These are phyloP conservation scores for Colletotrichum ledebouriae DNA, from an alignment of 2,329 filamentous ascomycete genomes.

Conservation along the genomic window DNA sequence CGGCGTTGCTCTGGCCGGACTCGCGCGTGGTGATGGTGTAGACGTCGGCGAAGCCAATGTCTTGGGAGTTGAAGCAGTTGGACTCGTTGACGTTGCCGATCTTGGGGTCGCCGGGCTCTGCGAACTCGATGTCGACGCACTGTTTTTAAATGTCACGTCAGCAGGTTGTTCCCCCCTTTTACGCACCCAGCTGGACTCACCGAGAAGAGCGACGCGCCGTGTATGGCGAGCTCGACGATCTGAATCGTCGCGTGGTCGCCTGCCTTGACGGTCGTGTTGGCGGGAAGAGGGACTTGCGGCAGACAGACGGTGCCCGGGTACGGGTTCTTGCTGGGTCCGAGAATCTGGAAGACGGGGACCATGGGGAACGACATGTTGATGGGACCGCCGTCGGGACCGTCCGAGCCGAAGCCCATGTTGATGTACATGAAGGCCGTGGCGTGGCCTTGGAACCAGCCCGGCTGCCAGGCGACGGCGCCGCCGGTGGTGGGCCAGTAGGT, in stretches of 20 bases:
- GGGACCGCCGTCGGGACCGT: constrained; percentile 74
- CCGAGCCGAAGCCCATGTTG: constrained; percentile 87
- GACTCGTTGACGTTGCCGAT: constrained; percentile 80
- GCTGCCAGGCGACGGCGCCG: constrained; percentile 90
- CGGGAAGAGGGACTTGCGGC: constrained; percentile 87
- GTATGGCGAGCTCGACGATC: constrained; percentile 83
- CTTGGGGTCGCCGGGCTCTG: constrained; percentile 76
- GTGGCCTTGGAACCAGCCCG: constrained; percentile 96
- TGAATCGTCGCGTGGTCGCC: constrained; percentile 96
- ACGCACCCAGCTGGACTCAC: constrained; percentile 60
- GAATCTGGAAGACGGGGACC: constrained; percentile 83
- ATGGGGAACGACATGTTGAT: constrained; percentile 90
- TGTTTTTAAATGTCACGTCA: constrained; percentile 52
- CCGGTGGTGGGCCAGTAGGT: constrained; percentile 92
- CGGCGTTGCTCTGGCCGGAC: constrained; percentile 48
- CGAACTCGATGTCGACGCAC: constrained; percentile 97
- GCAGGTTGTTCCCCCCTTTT: neutral
- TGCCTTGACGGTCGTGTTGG: constrained; percentile 75
- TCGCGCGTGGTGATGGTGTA: constrained; percentile 74
- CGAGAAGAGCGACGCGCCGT: constrained; percentile 86
- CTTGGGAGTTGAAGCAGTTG: constrained; percentile 90
- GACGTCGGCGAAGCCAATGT: constrained; percentile 81
- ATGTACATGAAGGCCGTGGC: constrained; percentile 85
- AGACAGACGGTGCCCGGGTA: constrained; percentile 92
- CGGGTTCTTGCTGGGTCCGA: constrained; percentile 84